These are phyloP conservation scores for Solanum chmielewskii DNA, from an alignment of 257 asterid species.

Conservation along the genomic window DNA sequence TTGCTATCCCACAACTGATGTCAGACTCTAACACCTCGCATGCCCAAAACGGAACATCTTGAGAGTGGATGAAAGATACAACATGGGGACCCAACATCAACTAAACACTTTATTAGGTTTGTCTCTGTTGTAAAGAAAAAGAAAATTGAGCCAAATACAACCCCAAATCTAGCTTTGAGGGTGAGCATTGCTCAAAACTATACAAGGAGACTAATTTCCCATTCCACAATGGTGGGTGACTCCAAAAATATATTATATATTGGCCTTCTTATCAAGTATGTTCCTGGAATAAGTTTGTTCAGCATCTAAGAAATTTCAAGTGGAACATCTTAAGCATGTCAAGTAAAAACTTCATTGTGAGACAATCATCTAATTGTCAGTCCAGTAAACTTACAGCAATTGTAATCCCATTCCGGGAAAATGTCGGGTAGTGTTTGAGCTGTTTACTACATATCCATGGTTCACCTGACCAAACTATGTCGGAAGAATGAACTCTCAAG, in stretches of 20 bases:
- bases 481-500: constrained; percentile 49
- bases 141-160: not conserved
- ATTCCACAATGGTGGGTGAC: not conserved
- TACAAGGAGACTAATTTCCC: not conserved
- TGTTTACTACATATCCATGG: constrained; percentile 91
- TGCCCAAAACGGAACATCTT: not conserved
- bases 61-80: not conserved
- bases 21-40: not conserved
- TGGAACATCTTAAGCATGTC: not conserved
- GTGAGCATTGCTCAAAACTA: not conserved
- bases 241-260: not conserved
- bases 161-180: not conserved
- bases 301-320: not conserved
- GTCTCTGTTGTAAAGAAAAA: not conserved
- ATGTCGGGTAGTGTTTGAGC: constrained; percentile 83
- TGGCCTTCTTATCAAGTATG: not conserved
- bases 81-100: not conserved
- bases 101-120: not conserved
- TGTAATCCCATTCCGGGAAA: constrained; percentile 69
- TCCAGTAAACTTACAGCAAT: constrained; percentile 52
- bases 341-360: not conserved
- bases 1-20: not conserved
- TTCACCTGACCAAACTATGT: constrained; percentile 81
- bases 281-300: not conserved
- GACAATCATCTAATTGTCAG: not conserved